phyloP scores from a whole-genome alignment of 2,329 filamentous ascomycete genomes.

The Fusarium tupiense region DNA sequence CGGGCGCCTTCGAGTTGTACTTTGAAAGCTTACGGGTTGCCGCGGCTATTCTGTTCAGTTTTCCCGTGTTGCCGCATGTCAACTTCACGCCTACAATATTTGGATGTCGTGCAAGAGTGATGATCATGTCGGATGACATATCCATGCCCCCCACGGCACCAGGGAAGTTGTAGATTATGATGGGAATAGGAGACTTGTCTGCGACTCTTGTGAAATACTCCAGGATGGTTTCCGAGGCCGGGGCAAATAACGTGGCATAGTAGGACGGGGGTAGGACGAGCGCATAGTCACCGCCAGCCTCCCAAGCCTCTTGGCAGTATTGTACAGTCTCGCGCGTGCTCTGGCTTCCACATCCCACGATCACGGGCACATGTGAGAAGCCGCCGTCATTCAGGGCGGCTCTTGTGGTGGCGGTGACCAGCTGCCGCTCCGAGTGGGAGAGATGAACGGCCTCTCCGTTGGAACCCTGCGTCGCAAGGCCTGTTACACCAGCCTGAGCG shows the following conservation, averaged over 20 bases:
- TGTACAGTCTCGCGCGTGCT: slow-evolving; percentile 78
- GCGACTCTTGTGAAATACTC: slow-evolving; percentile 75
- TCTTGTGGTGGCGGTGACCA: slow-evolving; percentile 75
- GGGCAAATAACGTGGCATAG: slow-evolving; percentile 74
- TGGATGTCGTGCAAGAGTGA: slow-evolving; percentile 67
- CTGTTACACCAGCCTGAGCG: slow-evolving; percentile 77
- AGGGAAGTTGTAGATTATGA: slow-evolving; percentile 77
- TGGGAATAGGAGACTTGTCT: slow-evolving; percentile 68
- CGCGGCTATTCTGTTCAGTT: slow-evolving; percentile 70
- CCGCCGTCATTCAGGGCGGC: slow-evolving; percentile 72
- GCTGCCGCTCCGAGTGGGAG: slow-evolving; percentile 73
- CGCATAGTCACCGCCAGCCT: slow-evolving; percentile 77
- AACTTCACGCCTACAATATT: slow-evolving; percentile 77
- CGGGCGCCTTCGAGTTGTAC: slow-evolving; percentile 26
- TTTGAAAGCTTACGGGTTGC: slow-evolving; percentile 59
- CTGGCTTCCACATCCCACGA: slow-evolving; percentile 79
- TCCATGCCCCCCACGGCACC: slow-evolving; percentile 72
- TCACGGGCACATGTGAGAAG: slow-evolving; percentile 72
- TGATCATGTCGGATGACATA: slow-evolving; percentile 69
- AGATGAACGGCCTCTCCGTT: slow-evolving; percentile 87
- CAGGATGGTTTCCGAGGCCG: slow-evolving; percentile 60
- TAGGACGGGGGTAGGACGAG: slow-evolving; percentile 81
- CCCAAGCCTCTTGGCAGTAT: slow-evolving; percentile 74
- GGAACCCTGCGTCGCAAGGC: slow-evolving; percentile 80
- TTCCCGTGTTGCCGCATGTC: slow-evolving; percentile 76